Evolutionary conservation across 2,329 filamentous ascomycete species (phyloP).

Genomic region (Colletotrichum sojae): DNA sequence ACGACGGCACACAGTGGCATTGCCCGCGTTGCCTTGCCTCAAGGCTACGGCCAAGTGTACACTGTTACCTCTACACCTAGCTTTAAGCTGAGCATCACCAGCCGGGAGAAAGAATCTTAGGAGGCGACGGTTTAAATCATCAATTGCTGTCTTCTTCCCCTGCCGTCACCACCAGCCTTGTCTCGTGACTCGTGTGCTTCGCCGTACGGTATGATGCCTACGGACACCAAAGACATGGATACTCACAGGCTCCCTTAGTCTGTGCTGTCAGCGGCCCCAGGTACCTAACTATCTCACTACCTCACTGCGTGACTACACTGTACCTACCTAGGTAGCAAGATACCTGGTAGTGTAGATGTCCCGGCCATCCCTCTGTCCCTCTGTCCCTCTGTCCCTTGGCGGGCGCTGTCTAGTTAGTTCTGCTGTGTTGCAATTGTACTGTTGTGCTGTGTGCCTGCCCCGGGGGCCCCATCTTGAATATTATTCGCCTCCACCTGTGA

Average conservation of each 20-base stretch:
- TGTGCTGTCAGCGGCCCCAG: not conserved
- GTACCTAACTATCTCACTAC: too few species aligned
- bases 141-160: not conserved
- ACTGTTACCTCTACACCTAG: not conserved
- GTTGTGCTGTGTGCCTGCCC: constrained; percentile 20
- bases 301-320: too few species aligned
- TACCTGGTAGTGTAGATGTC: too few species aligned
- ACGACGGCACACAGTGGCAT: constrained; percentile 12
- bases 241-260: not conserved
- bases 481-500: constrained; percentile 41
- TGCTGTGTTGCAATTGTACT: too few species aligned
- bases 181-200: constrained; percentile 3
- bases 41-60: not conserved
- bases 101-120: not conserved
- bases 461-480: constrained; percentile 37
- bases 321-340: too few species aligned
- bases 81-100: not conserved
- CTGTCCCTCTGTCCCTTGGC: constrained; percentile 30
- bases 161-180: not conserved
- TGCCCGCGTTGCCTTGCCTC: constrained; percentile 13
- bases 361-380: not conserved
- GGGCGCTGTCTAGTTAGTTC: not conserved
- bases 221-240: too few species aligned
- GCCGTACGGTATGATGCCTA: too few species aligned
- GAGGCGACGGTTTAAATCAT: too few species aligned